phyloP scores from a whole-genome alignment of 2,329 filamentous ascomycete genomes.

The Nannizziopsis arthrosporioides region DNA sequence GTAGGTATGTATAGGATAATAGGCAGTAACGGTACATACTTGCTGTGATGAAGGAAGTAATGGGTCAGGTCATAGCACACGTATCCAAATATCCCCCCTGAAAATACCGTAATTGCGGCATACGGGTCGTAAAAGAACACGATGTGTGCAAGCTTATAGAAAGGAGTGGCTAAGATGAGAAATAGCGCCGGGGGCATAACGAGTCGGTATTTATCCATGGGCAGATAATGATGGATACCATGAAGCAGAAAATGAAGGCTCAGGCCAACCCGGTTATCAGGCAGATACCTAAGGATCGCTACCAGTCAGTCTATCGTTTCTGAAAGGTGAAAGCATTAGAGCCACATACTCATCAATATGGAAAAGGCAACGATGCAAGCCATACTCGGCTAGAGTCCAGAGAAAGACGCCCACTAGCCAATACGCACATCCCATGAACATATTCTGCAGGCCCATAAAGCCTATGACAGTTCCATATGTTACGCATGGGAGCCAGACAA shows the following conservation, averaged over 20 bases:
- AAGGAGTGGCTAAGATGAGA: constrained; percentile 67
- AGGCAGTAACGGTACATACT: constrained; percentile 40
- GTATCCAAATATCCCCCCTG: constrained; percentile 89
- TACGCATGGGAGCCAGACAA: constrained; percentile 72
- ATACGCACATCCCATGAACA: constrained; percentile 44
- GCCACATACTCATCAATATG: constrained; percentile 73
- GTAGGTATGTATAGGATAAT: not conserved
- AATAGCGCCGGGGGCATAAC: constrained; percentile 96
- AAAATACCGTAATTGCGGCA: constrained; percentile 65
- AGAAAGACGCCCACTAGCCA: constrained; percentile 60
- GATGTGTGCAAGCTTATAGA: constrained; percentile 79
- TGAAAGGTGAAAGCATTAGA: not conserved
- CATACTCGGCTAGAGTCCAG: constrained; percentile 86
- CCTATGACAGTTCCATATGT: constrained; percentile 60
- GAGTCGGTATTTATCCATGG: constrained; percentile 96
- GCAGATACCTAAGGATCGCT: constrained; percentile 54
- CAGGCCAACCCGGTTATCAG: constrained; percentile 78
- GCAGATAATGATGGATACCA: constrained; percentile 93
- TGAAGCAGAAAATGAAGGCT: constrained; percentile 88
- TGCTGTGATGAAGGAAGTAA: constrained; percentile 95
- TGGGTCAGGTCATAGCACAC: constrained; percentile 94
- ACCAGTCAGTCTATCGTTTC: not conserved
- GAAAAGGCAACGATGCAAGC: constrained; percentile 80
- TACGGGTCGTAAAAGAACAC: constrained; percentile 80
- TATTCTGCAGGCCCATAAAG: constrained; percentile 46